phyloP scores from a whole-genome alignment of 495 filamentous ascomycete genomes.

The Rhypophila decipiens region DNA sequence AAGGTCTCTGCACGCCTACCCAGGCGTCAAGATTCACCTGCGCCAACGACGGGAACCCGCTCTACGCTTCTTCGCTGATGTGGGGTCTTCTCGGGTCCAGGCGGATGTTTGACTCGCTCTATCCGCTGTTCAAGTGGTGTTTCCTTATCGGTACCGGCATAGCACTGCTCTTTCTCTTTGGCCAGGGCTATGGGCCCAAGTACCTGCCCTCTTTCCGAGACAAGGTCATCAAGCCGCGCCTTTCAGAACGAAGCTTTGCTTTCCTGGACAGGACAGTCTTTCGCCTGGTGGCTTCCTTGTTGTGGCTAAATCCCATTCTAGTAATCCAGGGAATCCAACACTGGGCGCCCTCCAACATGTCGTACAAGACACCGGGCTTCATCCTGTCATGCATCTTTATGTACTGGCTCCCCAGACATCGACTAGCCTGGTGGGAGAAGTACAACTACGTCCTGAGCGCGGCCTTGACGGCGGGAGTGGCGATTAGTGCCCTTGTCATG shows the following conservation, averaged over 20 bases:
- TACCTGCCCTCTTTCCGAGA: constrained; percentile 25
- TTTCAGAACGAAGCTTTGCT: constrained; percentile 17
- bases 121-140: constrained; percentile 35
- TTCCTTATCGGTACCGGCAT: constrained; percentile 32
- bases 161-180: constrained; percentile 22
- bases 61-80: constrained; percentile 27
- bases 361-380: constrained; percentile 27
- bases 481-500: constrained; percentile 53
- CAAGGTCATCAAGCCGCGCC: constrained; percentile 15
- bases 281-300: constrained; percentile 18
- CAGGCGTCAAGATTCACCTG: constrained; percentile 27
- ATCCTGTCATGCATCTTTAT: constrained; percentile 27
- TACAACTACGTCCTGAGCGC: constrained; percentile 63
- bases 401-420: constrained; percentile 18
- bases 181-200: constrained; percentile 24
- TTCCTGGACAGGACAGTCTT: constrained; percentile 22
- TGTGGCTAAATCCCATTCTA: constrained; percentile 25
- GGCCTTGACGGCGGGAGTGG: constrained; percentile 54
- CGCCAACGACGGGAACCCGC: constrained; percentile 24
- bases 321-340: constrained; percentile 27
- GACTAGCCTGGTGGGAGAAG: constrained; percentile 34
- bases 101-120: constrained; percentile 30
- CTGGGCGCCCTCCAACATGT: constrained; percentile 27
- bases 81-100: constrained; percentile 31
- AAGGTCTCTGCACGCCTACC: constrained; percentile 21